A percentile compares a stretch with the other conserved stretches of the same genome.
Conservation (phyloP, 2,329 filamentous ascomycete genomes). For the Geosmithia putterillii region DNA sequence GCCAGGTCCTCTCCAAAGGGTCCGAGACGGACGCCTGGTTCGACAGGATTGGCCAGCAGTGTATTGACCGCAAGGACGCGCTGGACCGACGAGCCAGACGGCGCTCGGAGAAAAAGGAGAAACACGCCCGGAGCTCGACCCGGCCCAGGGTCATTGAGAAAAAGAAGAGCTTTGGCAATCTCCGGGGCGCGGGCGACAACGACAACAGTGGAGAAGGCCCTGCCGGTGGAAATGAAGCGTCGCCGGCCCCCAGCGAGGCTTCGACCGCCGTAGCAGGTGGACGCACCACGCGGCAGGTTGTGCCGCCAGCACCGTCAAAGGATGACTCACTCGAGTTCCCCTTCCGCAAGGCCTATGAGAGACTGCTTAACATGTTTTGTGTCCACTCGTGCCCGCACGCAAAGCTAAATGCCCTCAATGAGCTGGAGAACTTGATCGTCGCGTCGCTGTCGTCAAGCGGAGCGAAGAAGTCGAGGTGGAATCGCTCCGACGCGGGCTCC, state of each 20-base stretch:
- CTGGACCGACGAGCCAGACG: slow-evolving; percentile 34
- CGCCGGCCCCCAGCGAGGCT: slow-evolving; percentile 1
- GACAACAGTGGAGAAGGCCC: slow-evolving; percentile 5
- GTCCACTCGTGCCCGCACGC: slow-evolving; percentile 78
- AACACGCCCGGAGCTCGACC: slow-evolving; percentile 23
- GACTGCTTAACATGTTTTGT: slow-evolving; percentile 74
- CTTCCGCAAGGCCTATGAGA: slow-evolving; percentile 68
- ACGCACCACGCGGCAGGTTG: neutral
- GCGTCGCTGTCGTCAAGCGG: slow-evolving; percentile 45
- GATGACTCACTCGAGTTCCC: slow-evolving; percentile 47
- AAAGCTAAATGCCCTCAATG: slow-evolving; percentile 73
- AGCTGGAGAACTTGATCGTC: slow-evolving; percentile 71
- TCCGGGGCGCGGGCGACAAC: slow-evolving; percentile 37
- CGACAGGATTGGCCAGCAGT: slow-evolving; percentile 51
- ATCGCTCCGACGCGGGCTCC: slow-evolving; percentile 21
- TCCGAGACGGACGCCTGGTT: slow-evolving; percentile 94
- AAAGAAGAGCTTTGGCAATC: slow-evolving; percentile 56
- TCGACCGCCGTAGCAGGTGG: neutral
- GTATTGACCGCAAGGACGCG: slow-evolving; percentile 47
- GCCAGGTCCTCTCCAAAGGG: slow-evolving; percentile 72
- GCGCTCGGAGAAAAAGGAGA: slow-evolving; percentile 23
- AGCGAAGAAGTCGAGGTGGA: slow-evolving; percentile 20
- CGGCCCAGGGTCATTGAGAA: slow-evolving; percentile 46
- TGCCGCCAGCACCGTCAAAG: neutral
- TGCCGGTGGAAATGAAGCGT: slow-evolving; percentile 6